Percentiles rank a stretch among this genome's conserved stretches.
Conservation (phyloP, 768 basidiomycete genomes). For the Agaricus sinodeliciosus region DNA sequence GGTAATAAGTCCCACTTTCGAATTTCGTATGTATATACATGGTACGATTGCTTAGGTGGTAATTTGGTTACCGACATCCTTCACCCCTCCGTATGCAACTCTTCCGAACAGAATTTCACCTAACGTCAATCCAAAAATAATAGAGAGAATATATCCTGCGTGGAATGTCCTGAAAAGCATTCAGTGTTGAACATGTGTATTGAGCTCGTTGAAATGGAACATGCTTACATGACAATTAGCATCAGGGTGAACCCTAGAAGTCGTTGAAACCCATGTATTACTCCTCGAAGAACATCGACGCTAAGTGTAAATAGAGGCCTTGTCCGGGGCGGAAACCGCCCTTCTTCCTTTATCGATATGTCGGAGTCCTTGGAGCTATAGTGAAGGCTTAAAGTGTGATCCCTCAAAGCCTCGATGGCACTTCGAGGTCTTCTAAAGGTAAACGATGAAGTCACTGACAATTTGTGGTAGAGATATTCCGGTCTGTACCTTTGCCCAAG, state of each 20-base stretch:
- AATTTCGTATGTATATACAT: not conserved
- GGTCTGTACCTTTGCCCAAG: slow-evolving; percentile 52
- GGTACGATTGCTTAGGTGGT: not conserved
- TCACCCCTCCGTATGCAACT: slow-evolving; percentile 19
- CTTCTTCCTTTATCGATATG: not conserved
- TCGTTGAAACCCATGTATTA: slow-evolving; percentile 56
- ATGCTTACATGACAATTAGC: slow-evolving; percentile 71
- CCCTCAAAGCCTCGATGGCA: not conserved
- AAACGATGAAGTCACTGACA: too few species aligned
- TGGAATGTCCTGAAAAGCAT: slow-evolving; percentile 67
- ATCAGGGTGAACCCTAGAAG: slow-evolving; percentile 69
- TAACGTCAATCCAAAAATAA: slow-evolving; percentile 62
- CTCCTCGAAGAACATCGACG: slow-evolving; percentile 68
- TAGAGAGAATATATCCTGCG: slow-evolving; percentile 66
- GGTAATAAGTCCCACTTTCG: too few species aligned
- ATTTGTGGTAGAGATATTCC: too few species aligned
- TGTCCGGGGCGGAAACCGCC: slow-evolving; percentile 23
- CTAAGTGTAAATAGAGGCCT: slow-evolving; percentile 57
- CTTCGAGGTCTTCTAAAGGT: not conserved
- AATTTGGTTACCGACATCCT: slow-evolving; percentile 14
- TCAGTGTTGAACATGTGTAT: not conserved
- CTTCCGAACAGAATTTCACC: slow-evolving; percentile 77
- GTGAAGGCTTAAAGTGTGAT: not conserved
- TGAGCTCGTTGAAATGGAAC: not conserved
- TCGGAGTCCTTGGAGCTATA: not conserved